Evolutionary conservation across 306 rosid genomes (phyloP).

Genomic region (Ormosia emarginata): DNA sequence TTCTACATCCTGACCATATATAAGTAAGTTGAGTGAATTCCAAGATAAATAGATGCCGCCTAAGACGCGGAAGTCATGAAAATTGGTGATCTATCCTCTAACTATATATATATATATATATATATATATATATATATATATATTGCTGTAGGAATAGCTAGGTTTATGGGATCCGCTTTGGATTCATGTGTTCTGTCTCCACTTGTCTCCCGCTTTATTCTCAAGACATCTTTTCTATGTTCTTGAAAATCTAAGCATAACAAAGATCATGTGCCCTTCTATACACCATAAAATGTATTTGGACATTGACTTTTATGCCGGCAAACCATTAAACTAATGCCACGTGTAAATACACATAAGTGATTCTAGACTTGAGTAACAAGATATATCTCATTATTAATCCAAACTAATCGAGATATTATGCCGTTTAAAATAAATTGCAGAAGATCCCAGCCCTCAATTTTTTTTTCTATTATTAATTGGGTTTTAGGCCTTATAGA

Average conservation of each 20-base stretch:
- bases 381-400: neutral
- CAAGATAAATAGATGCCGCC: neutral
- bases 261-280: neutral
- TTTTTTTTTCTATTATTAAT: too few species aligned
- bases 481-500: too few species aligned
- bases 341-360: conserved; percentile 12
- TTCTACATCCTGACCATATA: too few species aligned
- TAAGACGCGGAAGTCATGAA: neutral
- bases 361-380: neutral
- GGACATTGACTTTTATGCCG: conserved; percentile 31
- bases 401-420: neutral
- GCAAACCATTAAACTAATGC: conserved; percentile 29
- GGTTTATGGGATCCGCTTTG: conserved; percentile 54
- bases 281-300: neutral
- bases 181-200: conserved; percentile 57
- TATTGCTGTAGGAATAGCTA: too few species aligned
- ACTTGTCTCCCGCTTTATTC: conserved; percentile 55
- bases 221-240: conserved; percentile 22
- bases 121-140: too few species aligned
- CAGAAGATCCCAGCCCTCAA: too few species aligned
- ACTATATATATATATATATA: neutral
- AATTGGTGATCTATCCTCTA: neutral
- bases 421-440: too few species aligned
- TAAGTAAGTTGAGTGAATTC: neutral
- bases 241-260: conserved; percentile 30